Evolutionary conservation across 805 yeast species (phyloP).

Genomic region (Cyberlindnera maritima): DNA sequence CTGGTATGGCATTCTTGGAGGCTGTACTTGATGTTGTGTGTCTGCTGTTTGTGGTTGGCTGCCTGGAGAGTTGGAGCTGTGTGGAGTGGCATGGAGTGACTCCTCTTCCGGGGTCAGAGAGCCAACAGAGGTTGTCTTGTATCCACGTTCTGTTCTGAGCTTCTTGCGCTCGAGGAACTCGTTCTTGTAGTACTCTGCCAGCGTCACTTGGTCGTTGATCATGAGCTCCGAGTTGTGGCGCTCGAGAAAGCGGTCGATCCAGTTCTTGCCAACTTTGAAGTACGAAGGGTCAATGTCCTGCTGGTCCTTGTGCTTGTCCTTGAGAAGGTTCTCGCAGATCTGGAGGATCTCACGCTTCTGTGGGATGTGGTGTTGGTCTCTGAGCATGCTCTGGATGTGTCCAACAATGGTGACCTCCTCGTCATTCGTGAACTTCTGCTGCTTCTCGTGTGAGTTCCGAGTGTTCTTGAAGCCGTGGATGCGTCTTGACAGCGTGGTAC

Average conservation of each 20-base stretch:
- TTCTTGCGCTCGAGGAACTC: slow-evolving; percentile 28
- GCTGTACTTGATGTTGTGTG: background rate
- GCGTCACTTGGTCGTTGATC: slow-evolving; percentile 21
- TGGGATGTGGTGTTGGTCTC: slow-evolving; percentile 25
- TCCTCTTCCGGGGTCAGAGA: slow-evolving; percentile 19
- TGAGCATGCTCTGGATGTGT: slow-evolving; percentile 21
- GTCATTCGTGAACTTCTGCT: slow-evolving; percentile 29
- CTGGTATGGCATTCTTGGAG: background rate
- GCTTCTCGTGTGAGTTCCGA: slow-evolving; percentile 29
- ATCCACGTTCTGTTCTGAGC: slow-evolving; percentile 23
- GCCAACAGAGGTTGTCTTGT: slow-evolving; percentile 12
- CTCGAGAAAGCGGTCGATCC: slow-evolving; percentile 30
- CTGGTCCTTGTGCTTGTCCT: slow-evolving; percentile 21
- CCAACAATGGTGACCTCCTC: slow-evolving; percentile 25
- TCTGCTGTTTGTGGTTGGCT: background rate
- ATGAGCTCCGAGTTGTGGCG: slow-evolving; percentile 28
- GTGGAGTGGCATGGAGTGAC: slow-evolving; percentile 4
- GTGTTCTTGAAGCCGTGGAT: slow-evolving; percentile 31
- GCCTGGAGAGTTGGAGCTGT: slow-evolving; percentile 4
- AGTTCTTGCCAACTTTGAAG: slow-evolving; percentile 29
- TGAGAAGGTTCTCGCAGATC: slow-evolving; percentile 25
- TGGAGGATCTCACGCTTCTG: slow-evolving; percentile 25
- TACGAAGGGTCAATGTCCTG: slow-evolving; percentile 10
- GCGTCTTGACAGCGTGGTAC: slow-evolving; percentile 29
- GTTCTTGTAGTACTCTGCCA: slow-evolving; percentile 28